A percentile compares a stretch with the other conserved stretches of the same genome.
Conservation (phyloP, 2,329 filamentous ascomycete species). For the Nemania sp. region DNA sequence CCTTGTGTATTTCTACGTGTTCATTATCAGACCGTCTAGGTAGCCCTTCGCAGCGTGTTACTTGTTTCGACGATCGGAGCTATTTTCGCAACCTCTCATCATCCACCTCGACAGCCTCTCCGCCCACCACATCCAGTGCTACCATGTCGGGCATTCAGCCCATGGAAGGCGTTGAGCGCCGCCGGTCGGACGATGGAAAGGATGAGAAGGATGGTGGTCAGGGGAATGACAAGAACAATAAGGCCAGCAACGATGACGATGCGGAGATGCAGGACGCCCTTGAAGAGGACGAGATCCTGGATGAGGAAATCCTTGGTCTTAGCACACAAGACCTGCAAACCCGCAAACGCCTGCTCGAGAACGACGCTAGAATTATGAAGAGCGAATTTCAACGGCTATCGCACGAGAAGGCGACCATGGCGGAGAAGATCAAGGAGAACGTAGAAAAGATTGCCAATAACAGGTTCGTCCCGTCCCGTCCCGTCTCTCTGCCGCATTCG, state of each 20-base stretch:
- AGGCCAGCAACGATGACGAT: constrained; percentile 69
- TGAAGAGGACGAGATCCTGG: constrained; percentile 79
- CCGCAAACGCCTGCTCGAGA: constrained; percentile 88
- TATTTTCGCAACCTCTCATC: neutral
- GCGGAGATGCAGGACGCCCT: constrained; percentile 87
- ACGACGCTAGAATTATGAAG: constrained; percentile 98
- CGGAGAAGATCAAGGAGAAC: constrained; percentile 99
- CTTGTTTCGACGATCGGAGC: no score
- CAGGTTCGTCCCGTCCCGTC: constrained; percentile 60
- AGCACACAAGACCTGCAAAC: constrained; percentile 95
- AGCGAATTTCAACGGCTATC: constrained; percentile 92
- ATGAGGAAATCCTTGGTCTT: constrained; percentile 89
- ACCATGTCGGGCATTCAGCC: constrained; percentile 40
- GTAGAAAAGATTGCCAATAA: constrained; percentile 99
- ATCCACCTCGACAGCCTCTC: neutral
- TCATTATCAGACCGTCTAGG: no score
- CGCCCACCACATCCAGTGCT: constrained; percentile 10
- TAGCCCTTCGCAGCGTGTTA: no score
- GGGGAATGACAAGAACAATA: constrained; percentile 58
- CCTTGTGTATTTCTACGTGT: no score
- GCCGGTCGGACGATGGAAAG: constrained; percentile 43
- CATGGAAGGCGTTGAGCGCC: constrained; percentile 33
- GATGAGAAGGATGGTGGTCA: constrained; percentile 58
- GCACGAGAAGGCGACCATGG: constrained; percentile 95
- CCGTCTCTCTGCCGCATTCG: neutral